phyloP scores from a whole-genome alignment of 73 alveolate genomes.

The Uronychia binucleata region DNA sequence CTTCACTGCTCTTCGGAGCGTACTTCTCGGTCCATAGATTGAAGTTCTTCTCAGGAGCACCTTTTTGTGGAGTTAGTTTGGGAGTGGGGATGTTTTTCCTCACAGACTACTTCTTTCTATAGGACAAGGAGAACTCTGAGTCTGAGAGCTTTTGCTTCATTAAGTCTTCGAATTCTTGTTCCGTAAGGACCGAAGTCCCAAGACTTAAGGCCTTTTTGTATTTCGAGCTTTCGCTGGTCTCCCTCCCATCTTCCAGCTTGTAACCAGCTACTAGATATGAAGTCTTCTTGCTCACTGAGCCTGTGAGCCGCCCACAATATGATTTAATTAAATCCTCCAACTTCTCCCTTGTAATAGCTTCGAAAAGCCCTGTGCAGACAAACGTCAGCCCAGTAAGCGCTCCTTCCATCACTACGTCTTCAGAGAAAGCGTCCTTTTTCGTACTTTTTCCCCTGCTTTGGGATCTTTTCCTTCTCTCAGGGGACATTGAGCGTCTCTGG shows the following conservation, averaged over 20 bases:
- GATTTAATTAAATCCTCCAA: conserved; percentile 57
- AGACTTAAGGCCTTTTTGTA: conserved; percentile 79
- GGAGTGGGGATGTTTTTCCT: too few relatives aligned
- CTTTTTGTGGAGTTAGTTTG: too few relatives aligned
- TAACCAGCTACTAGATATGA: conserved; percentile 86
- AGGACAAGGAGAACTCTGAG: neutral
- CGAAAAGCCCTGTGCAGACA: conserved; percentile 91
- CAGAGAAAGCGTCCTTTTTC: neutral
- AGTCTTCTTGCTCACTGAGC: conserved; percentile 90
- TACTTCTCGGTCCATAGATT: conserved; percentile 95
- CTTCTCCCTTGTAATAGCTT: conserved; percentile 55
- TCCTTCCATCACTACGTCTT: conserved; percentile 17
- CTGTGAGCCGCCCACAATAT: conserved; percentile 81
- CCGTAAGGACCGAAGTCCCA: conserved; percentile 74
- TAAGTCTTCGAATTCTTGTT: conserved; percentile 73
- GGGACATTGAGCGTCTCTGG: too few relatives aligned
- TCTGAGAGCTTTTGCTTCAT: conserved; percentile 68
- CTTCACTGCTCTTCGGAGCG: conserved; percentile 85
- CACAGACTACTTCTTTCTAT: too few relatives aligned
- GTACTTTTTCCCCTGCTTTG: neutral
- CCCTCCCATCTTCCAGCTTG: conserved; percentile 98
- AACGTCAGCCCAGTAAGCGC: conserved; percentile 86
- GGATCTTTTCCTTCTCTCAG: neutral
- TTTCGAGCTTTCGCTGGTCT: conserved; percentile 88
- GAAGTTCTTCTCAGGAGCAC: too few relatives aligned